Evolutionary conservation across 352 stramenopile genomes (phyloP), one percentile per base, ranked within the genome.

Genomic region (Phytophthora cactorum): DNA sequence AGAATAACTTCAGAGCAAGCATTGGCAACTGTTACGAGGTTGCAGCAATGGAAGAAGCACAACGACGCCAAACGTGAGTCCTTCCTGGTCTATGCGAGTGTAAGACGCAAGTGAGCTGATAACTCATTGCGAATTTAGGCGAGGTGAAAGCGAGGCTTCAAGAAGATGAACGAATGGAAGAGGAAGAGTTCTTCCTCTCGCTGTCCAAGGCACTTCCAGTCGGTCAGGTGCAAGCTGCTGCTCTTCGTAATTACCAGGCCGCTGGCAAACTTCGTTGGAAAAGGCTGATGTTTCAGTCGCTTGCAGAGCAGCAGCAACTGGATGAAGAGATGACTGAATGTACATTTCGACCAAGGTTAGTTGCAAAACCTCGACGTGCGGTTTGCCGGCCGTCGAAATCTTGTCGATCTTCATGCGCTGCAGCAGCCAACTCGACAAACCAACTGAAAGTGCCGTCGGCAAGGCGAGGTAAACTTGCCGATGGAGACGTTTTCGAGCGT

Each of bases 281-380:
- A 22, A 22, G 22, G 22, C 22, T 22, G 22, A 22, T 22, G 22
- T 22, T 22, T 22, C 22, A 22, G 22, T 22, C 22, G 22, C 22
- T 22, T 22, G 22, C 22, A 22, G 22, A 22, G 22, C 22, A 22
- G 22, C 22, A 22, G 22, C 22, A 22, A 22, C 22, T 22, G 22
- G 22, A 22, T 22, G 22, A 22, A 22, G 22, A 22, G 0, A 1
- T 14, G 12, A 39, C 34, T 15, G 12, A 79, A 45, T 86, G 79
- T 61, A 79, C 63, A 2, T 88, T 86, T 59, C 70, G 70, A 3
- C 75, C 75, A 1, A 44, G 44, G 3, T 57, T 81, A 25, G 53
- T 74, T 32, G 34, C 70, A 22, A 51, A 52, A 15, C 39, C 70
- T 45, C 56, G 11, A n/a, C 54, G 22, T 41, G 52, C 41, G 4